These are phyloP conservation scores for Tetrahymena elliotti DNA, from an alignment of 73 alveolate species.

Conservation along the genomic window DNA sequence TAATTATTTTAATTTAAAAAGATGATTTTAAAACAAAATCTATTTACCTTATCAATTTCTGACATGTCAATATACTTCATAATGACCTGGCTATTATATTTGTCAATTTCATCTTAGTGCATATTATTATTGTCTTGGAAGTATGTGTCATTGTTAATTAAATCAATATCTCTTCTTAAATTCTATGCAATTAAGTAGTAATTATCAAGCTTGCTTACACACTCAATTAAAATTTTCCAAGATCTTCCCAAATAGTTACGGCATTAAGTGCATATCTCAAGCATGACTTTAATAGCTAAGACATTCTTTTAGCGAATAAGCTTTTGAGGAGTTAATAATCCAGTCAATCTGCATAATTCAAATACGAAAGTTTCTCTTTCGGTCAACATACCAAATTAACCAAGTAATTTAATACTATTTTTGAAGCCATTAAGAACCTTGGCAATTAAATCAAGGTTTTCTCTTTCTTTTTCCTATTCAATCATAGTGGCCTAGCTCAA, in stretches of 20 bases:
- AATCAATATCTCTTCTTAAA: neutral
- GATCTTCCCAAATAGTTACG: slow-evolving; percentile 49
- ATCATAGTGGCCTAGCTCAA: slow-evolving; percentile 45
- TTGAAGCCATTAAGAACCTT: slow-evolving; percentile 58
- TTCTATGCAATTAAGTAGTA: neutral
- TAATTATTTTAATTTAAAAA: neutral
- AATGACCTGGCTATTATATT: neutral
- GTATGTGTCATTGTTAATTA: neutral
- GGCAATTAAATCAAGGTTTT: slow-evolving; percentile 37
- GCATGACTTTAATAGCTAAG: slow-evolving; percentile 50
- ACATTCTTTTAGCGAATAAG: slow-evolving; percentile 56
- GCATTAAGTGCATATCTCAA: slow-evolving; percentile 54
- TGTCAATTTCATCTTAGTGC: neutral
- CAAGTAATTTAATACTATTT: slow-evolving; percentile 54
- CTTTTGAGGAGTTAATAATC: slow-evolving; percentile 26
- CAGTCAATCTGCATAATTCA: slow-evolving; percentile 57
- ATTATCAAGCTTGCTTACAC: slow-evolving; percentile 57
- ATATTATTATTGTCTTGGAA: neutral
- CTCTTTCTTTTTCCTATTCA: slow-evolving; percentile 54
- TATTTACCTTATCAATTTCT: neutral
- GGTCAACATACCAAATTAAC: slow-evolving; percentile 49
- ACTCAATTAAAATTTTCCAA: slow-evolving; percentile 59
- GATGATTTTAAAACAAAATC: neutral
- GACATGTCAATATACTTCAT: neutral
- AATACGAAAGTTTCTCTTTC: slow-evolving; percentile 66